Evolutionary conservation across 306 rosid genomes (phyloP), one percentile per base, ranked within the genome.

Genomic region (Leucaena leucocephala): DNA sequence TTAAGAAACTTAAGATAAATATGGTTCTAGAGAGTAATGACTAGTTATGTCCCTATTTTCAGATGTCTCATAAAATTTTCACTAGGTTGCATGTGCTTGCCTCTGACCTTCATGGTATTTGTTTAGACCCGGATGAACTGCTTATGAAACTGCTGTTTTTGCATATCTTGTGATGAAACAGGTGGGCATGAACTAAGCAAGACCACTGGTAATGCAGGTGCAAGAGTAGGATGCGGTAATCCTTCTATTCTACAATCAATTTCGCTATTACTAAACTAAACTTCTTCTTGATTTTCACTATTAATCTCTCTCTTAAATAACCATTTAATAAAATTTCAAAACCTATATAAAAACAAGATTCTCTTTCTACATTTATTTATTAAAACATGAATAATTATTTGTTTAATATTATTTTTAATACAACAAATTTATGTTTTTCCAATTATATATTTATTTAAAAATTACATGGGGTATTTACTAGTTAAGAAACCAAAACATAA

Each of bases 111-210:
- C 72, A 43, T 68, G 59, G 65, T 45, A 50, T 43, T 74, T 74
- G 54, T 44, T 1, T 13, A 68, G 59, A 57, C 45, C 54, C 36
- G 21, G 40, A 52, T 68, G 73, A 59, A 76, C 72, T 48, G 57
- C 59, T 22, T 59, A 63, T 54, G 54, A 12, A 13, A 50, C 55
- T 71, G 19, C 42, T n/a, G 34, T 10, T 57, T 65, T 45, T 63
- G 45, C 33, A 58, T 33, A 45, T 49, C 64, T 33, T 19, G 17
- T 80, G 7, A 68, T 74, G 78, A 75, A 61, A 85, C 86, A 92
- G 97, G 94, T 73, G 91, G 97, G 68, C 94, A 90, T 83, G 93
- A 92, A 80, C 93, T 92, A 33, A 90, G 97, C 87, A 92, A 92
- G 78, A 77, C 88, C 75, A 90, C 97, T 74, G 97, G 97, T n/a